These are phyloP conservation scores for Alternaria solani DNA, from an alignment of 2,329 filamentous ascomycete species.

Conservation along the genomic window DNA sequence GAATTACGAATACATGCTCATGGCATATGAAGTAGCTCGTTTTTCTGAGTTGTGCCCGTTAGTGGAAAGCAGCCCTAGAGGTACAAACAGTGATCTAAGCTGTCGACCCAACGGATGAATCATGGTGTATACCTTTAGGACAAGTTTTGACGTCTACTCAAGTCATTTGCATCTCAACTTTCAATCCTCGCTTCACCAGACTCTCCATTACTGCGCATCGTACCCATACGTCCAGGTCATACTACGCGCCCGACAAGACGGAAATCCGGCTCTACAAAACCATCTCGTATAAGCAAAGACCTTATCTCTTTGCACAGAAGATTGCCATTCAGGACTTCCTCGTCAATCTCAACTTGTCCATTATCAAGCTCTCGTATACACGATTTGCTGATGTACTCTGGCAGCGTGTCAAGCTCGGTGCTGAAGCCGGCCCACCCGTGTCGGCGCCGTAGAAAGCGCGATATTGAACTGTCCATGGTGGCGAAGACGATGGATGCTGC, in stretches of 20 bases:
- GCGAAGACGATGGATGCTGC: not conserved
- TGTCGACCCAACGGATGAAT: not conserved
- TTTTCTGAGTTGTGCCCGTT: not conserved
- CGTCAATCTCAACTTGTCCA: not conserved
- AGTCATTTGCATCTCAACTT: not conserved
- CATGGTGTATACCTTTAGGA: not conserved
- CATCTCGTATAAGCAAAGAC: not conserved
- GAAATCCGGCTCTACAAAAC: not conserved
- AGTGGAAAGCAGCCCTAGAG: not conserved
- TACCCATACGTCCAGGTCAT: not conserved
- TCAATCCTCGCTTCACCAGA: not conserved
- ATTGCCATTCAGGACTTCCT: not conserved
- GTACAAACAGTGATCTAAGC: not conserved
- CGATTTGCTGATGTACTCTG: not conserved
- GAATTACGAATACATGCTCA: not conserved
- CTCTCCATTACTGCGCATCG: not conserved
- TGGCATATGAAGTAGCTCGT: not conserved
- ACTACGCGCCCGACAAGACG: not conserved
- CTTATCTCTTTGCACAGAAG: not conserved
- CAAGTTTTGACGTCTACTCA: not conserved
- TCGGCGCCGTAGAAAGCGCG: not conserved
- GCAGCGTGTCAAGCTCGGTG: not conserved
- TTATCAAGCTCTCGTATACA: not conserved
- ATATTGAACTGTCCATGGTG: not conserved
- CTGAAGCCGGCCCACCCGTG: not conserved